phyloP scores from a whole-genome alignment of 2,329 filamentous ascomycete genomes.

The Teratosphaeria destructans region DNA sequence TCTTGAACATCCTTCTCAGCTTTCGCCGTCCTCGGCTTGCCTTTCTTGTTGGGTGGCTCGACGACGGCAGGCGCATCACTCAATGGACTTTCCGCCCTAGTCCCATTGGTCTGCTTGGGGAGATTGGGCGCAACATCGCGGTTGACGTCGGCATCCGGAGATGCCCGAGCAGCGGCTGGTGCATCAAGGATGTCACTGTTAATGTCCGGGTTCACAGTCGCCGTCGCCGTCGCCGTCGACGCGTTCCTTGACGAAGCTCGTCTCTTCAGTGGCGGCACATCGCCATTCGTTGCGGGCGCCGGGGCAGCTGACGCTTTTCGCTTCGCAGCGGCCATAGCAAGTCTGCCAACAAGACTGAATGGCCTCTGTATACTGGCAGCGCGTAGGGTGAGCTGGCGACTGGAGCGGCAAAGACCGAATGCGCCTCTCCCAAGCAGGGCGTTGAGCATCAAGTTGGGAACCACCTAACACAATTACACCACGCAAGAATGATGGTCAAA shows the following conservation, averaged over 20 bases:
- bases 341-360: not conserved
- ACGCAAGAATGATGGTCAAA: not conserved
- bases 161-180: conserved; percentile 31
- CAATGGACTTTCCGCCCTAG: conserved; percentile 21
- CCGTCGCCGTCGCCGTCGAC: conserved; percentile 5
- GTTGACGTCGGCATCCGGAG: conserved; percentile 31
- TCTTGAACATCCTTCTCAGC: conserved; percentile 10
- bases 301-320: conserved; percentile 13
- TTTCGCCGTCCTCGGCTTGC: conserved; percentile 7
- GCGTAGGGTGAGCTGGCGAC: not conserved
- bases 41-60: conserved; percentile 17
- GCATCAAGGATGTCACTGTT: conserved; percentile 35
- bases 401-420: not conserved
- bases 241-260: conserved; percentile 5
- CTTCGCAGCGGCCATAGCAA: conserved; percentile 15
- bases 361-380: not conserved
- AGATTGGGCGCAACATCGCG: conserved; percentile 18
- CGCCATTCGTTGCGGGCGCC: conserved; percentile 5
- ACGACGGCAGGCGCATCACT: conserved; percentile 27
- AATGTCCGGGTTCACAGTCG: conserved; percentile 17
- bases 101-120: conserved; percentile 13
- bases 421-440: not conserved
- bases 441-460: not conserved
- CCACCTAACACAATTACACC: not conserved
- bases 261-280: conserved; percentile 9